Conservation (phyloP, 140 eudicot species). For the Flaveria floridana region DNA sequence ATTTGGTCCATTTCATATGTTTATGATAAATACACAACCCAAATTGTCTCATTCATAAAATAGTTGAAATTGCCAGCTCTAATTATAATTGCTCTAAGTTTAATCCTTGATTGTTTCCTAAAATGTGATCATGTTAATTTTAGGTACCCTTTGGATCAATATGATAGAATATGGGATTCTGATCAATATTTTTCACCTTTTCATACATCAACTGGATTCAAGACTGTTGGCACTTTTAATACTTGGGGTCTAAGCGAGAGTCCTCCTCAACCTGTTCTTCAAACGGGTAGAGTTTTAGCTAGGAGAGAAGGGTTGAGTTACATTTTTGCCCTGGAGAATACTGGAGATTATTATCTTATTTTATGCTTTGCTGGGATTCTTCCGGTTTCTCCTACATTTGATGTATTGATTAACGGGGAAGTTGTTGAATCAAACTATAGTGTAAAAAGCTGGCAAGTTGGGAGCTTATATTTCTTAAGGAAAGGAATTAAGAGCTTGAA, state of each 20-base stretch:
- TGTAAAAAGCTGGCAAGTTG: slow-evolving; percentile 49
- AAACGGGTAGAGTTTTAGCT: slow-evolving; percentile 79
- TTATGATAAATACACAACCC: neutral
- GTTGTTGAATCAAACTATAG: slow-evolving; percentile 66
- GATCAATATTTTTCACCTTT: slow-evolving; percentile 73
- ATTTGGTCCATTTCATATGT: neutral
- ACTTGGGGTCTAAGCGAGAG: slow-evolving; percentile 45
- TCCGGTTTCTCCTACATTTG: slow-evolving; percentile 75
- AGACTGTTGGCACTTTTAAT: slow-evolving; percentile 41
- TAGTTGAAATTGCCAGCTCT: neutral
- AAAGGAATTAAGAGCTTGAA: slow-evolving; percentile 54
- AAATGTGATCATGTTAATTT: slow-evolving; percentile 11
- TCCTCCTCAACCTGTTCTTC: slow-evolving; percentile 68
- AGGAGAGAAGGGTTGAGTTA: slow-evolving; percentile 61
- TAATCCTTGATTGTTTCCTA: slow-evolving; percentile 14
- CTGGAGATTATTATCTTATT: slow-evolving; percentile 61
- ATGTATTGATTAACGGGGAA: slow-evolving; percentile 59
- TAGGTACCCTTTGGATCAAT: slow-evolving; percentile 85
- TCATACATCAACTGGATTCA: slow-evolving; percentile 65
- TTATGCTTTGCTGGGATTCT: slow-evolving; percentile 87
- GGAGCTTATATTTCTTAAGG: slow-evolving; percentile 41
- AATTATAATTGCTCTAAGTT: slow-evolving; percentile 6
- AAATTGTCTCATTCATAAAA: neutral
- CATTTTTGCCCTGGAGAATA: slow-evolving; percentile 51
- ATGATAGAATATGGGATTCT: slow-evolving; percentile 91